Conservation (phyloP, 148 eudicot genomes). For the Talinum fruticosum region DNA sequence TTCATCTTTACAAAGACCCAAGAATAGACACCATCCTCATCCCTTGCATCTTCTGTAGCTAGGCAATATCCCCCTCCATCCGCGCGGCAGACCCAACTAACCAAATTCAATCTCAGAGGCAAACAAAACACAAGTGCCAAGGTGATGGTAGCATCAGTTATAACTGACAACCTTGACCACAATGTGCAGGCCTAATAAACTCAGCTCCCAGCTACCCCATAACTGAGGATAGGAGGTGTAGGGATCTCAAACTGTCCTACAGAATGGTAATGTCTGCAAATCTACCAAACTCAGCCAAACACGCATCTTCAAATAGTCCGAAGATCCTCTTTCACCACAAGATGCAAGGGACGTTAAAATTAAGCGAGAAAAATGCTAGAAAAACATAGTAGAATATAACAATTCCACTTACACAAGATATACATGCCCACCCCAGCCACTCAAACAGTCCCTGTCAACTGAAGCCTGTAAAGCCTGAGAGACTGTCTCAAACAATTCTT, state of each 20-base stretch:
- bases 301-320: not conserved
- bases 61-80: too few relatives aligned
- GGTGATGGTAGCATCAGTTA: too few relatives aligned
- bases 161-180: too few relatives aligned
- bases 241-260: not conserved
- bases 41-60: too few relatives aligned
- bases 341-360: not conserved
- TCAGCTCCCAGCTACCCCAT: not conserved
- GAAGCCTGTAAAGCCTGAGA: constrained; percentile 91
- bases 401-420: constrained; percentile 78
- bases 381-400: not conserved
- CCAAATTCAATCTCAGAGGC: too few relatives aligned
- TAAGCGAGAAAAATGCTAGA: not conserved
- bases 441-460: constrained; percentile 87
- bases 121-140: too few relatives aligned
- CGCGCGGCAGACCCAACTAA: too few relatives aligned
- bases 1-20: not conserved
- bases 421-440: constrained; percentile 99
- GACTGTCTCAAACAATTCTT: constrained; percentile 88
- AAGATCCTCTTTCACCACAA: not conserved
- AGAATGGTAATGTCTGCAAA: not conserved
- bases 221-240: not conserved
- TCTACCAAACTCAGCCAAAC: not conserved
- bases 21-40: not conserved
- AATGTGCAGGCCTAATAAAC: too few relatives aligned